A percentile compares a stretch with the other conserved stretches of the same genome.
Conservation (phyloP, 2,329 filamentous ascomycete species). For the Fusarium transvaalense region DNA sequence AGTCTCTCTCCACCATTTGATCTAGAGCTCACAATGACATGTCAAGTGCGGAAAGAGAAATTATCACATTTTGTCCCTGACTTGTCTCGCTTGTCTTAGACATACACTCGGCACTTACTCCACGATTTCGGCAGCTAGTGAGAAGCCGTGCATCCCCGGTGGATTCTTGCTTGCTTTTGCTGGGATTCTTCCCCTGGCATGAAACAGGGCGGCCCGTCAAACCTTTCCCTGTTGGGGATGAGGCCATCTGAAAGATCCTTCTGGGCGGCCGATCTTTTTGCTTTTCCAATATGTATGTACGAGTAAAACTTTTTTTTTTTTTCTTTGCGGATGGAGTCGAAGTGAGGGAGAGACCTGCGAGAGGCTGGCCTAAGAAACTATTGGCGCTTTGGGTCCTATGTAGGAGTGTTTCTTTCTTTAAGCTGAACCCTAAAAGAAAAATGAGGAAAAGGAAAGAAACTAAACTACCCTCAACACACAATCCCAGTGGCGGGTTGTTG, state of each 20-base stretch:
- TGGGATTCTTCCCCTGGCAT: conserved; percentile 24
- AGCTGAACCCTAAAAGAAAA: conserved; percentile 1
- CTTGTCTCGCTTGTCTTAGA: conserved; percentile 12
- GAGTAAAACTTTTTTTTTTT: neutral
- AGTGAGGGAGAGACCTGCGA: conserved; percentile 8
- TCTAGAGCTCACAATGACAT: conserved; percentile 14
- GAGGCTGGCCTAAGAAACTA: conserved; percentile 11
- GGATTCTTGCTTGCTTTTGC: conserved; percentile 14
- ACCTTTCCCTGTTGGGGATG: conserved; percentile 31
- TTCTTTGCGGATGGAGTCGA: neutral
- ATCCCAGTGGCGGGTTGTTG: neutral
- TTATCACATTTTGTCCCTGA: conserved; percentile 30
- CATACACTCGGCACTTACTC: conserved; percentile 28
- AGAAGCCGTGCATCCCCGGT: conserved; percentile 27
- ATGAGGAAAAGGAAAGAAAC: neutral
- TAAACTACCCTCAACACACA: conserved; percentile 1
- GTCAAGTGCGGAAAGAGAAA: conserved; percentile 32
- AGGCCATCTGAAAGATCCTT: conserved; percentile 15
- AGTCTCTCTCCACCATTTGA: conserved; percentile 12
- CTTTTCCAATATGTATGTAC: conserved; percentile 6
- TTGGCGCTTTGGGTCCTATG: conserved; percentile 1
- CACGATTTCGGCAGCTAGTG: conserved; percentile 32
- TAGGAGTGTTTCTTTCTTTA: neutral
- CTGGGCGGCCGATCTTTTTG: conserved; percentile 6
- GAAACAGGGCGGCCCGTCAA: conserved; percentile 38